Evolutionary conservation across 305 asterid species (phyloP).

Genomic region (Solanum hybrid): DNA sequence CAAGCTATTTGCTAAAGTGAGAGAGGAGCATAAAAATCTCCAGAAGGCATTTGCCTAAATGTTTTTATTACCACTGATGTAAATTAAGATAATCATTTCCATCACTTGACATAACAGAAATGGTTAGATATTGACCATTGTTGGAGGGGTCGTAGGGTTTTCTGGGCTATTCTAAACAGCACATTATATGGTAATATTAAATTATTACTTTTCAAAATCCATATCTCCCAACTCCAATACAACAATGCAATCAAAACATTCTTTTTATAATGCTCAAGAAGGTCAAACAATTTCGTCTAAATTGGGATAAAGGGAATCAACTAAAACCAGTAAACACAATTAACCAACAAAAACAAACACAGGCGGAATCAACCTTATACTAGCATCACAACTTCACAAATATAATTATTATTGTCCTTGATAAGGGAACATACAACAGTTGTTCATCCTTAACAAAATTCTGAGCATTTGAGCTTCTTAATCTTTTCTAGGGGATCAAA

Average conservation of each 20-base stretch:
- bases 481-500: background rate
- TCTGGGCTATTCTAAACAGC: background rate
- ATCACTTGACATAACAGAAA: background rate
- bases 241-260: background rate
- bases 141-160: background rate
- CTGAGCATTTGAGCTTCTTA: constrained; percentile 1
- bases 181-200: background rate
- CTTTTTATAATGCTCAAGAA: background rate
- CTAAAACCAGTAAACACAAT: background rate
- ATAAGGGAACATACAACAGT: background rate
- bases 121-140: background rate
- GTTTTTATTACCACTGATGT: background rate
- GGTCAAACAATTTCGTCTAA: background rate
- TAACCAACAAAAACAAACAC: background rate
- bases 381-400: background rate
- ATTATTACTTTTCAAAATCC: background rate
- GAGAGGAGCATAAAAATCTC: background rate
- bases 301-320: background rate
- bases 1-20: background rate
- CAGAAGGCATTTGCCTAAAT: background rate
- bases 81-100: background rate
- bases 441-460: background rate
- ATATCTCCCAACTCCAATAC: background rate
- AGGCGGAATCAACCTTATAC: background rate
- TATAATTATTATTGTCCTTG: background rate